Evolutionary conservation across 1,284 basidiomycete species (phyloP), one percentile per base, ranked within the genome.

Genomic region (Boletellus dicymbophilus): DNA sequence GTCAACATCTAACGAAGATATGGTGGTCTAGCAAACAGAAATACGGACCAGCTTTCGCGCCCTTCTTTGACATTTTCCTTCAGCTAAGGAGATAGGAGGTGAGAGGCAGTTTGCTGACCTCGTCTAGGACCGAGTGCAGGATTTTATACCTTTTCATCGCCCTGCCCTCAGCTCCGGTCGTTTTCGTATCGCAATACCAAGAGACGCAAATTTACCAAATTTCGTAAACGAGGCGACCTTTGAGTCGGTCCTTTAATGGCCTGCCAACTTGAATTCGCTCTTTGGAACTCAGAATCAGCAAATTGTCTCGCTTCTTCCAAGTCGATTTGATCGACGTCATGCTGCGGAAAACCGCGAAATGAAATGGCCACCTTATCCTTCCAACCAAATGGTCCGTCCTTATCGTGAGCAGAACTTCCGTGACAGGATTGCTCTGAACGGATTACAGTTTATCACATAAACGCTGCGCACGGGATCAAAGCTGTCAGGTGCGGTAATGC

Each of bases 91-190:
- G 37, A 28, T 23, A 38, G 31, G 40, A 38, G 22, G 48, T 42
- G 39, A 39, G 45, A 23, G 8, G 28, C 42, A 26, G 42, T n/a
- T 33, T 41, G 48, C 30, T 20, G 38, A 37, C 37, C 16, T 8
- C 7, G 25, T 30, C 27, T 49, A n/a, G 31, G 42, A 41, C 33
- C 22, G 25, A 48, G 41, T 36, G 15, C 39, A 48, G n/a, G 40
- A 12, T 41, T 58, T 68, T 66, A 67, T 69, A 53, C 31, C 43
- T 34, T 21, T 45, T 42, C 50, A 42, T 50, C 22, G 53, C 39
- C 60, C 60, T 66, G 64, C 67, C 65, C 67, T 68, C 53, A 55
- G 51, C 52, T 51, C 52, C 53, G 55, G 52, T 56, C 44, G 40
- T 39, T 34, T 37, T 43, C 56, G 61, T 54, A 53, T 48, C 53